phyloP scores from a whole-genome alignment of 2,329 filamentous ascomycete species.

The Aspergillus sp. region DNA sequence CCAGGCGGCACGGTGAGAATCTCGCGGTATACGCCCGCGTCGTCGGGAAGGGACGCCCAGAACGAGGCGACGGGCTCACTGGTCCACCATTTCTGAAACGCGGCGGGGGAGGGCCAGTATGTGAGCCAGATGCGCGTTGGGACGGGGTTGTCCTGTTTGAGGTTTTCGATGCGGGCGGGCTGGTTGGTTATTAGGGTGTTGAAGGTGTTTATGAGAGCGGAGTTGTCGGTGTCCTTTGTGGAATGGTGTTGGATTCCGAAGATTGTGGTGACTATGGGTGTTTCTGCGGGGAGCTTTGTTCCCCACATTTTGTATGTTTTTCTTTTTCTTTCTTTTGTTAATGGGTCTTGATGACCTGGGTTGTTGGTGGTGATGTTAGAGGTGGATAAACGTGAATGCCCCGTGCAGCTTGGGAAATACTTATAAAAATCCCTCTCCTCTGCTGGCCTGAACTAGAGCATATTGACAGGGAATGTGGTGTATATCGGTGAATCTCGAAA shows the following conservation, averaged over 20 bases:
- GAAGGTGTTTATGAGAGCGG: background rate
- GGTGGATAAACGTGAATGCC: too few relatives aligned
- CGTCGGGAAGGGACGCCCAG: constrained; percentile 13
- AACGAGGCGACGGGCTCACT: constrained; percentile 12
- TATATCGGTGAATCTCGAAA: too few relatives aligned
- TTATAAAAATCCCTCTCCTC: too few relatives aligned
- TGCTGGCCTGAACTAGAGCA: too few relatives aligned
- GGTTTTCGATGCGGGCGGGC: constrained; percentile 5
- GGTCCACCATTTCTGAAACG: constrained; percentile 16
- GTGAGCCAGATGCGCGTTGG: constrained; percentile 16
- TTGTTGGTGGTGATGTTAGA: too few relatives aligned
- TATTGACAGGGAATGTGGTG: too few relatives aligned
- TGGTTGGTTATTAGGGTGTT: constrained; percentile 5
- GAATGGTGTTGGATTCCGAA: constrained; percentile 15
- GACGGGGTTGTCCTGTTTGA: constrained; percentile 22
- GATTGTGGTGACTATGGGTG: constrained; percentile 10
- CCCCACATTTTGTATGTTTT: background rate
- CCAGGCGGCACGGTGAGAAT: constrained; percentile 10
- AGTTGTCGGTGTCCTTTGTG: background rate
- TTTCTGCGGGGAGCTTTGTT: background rate
- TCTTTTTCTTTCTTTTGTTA: too few relatives aligned
- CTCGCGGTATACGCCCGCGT: constrained; percentile 20
- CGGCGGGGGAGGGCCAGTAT: constrained; percentile 11
- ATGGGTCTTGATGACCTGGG: too few relatives aligned
- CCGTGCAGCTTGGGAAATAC: too few relatives aligned